Conservation (phyloP, 164 flowering plant genomes). For the Dillenia suffruticosa region DNA sequence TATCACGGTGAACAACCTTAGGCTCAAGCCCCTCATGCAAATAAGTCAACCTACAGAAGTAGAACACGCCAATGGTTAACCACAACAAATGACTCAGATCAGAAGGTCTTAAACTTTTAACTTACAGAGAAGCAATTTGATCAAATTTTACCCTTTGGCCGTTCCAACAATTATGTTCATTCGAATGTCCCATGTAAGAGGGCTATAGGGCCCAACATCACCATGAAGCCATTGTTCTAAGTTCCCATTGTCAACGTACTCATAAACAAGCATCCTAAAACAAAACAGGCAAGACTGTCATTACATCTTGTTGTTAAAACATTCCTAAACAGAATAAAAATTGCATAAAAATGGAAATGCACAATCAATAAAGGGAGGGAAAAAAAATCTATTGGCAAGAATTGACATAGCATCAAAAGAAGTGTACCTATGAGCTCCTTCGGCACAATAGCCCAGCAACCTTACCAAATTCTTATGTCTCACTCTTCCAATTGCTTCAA, state of each 20-base stretch:
- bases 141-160: slow-evolving; percentile 68
- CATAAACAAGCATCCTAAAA: slow-evolving; percentile 83
- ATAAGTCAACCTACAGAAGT: slow-evolving; percentile 51
- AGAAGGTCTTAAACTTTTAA: too few relatives aligned
- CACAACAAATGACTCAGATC: too few relatives aligned
- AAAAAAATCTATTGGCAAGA: neutral
- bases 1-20: slow-evolving; percentile 88
- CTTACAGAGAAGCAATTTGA: neutral
- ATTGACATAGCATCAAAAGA: neutral
- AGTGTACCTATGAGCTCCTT: slow-evolving; percentile 86
- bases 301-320: neutral
- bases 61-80: too few relatives aligned
- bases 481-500: slow-evolving; percentile 89
- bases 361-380: neutral
- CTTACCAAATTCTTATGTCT: slow-evolving; percentile 89
- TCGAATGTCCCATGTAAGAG: slow-evolving; percentile 81
- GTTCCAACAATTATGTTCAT: slow-evolving; percentile 77
- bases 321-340: neutral
- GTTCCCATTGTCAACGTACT: slow-evolving; percentile 80
- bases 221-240: slow-evolving; percentile 91
- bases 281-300: slow-evolving; percentile 6
- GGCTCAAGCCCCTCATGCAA: slow-evolving; percentile 93
- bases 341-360: neutral
- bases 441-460: slow-evolving; percentile 86
- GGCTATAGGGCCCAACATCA: slow-evolving; percentile 64